Evolutionary conservation across 495 filamentous ascomycete genomes (phyloP), one percentile per base, ranked within the genome.

Genomic region (Penicillium verhagenii): DNA sequence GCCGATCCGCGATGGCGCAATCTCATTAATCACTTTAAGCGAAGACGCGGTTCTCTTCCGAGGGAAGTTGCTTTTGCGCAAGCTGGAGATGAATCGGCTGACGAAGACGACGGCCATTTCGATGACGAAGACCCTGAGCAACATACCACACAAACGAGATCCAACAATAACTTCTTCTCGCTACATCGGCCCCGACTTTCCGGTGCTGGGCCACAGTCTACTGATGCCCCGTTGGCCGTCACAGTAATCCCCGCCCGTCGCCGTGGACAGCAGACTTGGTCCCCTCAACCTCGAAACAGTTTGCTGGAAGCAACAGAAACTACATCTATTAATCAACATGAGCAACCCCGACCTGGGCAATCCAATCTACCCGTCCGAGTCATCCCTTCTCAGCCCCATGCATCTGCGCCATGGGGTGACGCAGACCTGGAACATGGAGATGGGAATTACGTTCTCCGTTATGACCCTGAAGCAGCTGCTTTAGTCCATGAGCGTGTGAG

Each of bases 191-290:
- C 52, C 52, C 50, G 52, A 33, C 61, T 35, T 40, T 57, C 52
- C 10, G 68, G 57, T 14, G 55, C 66, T 33, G 62, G 62, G 38
- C 47, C 68, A 54, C 65, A 69, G 29, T 58, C 55, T 38, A 39
- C 58, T 5, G 58, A 69, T 31, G 65, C 72, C 1, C 68, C 65
- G 6, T 60, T 88, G 7, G 84, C 85, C 2, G 77, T 89, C 20
- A 88, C 84, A 7, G 74, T 88, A 23, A 87, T 91, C 43, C 87
- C 87, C 1, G 85, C 87, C 3, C 83, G 84, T 40, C 80, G 81
- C 4, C 75, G 84, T 11, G 70, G 69, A 21, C 74, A 76, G 37
- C 68, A 76, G 13, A 72, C 71, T 19, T 78, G 74, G 76, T 75
- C 68, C 25, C 75, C 71, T 16, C 64, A 73, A 21, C 42, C 42